Evolutionary conservation across 129 eudicot genomes (phyloP).

Genomic region (Helianthus annuus): HanXRQr2.0-SUNRISE NC_035442.2:9908165-9908664

Average conservation of each 20-base stretch:
- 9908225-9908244: no score
- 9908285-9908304: no score
- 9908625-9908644: conserved; percentile 59
- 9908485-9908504: neutral
- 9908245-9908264: no score
- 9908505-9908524: conserved; percentile 14
- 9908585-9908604: conserved; percentile 47
- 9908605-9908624: conserved; percentile 77
- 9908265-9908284: no score
- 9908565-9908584: conserved; percentile 52
- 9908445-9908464: neutral
- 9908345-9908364: no score
- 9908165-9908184: no score
- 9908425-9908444: neutral
- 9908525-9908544: conserved; percentile 73
- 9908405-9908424: neutral
- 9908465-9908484: neutral
- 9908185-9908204: no score
- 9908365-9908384: no score
- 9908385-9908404: no score
- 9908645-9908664: conserved; percentile 73
- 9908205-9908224: no score
- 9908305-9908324: no score
- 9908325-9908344: no score
- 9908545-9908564: conserved; percentile 69